Evolutionary conservation across 306 rosid species (phyloP).

Genomic region (Sicyos edulis): DNA sequence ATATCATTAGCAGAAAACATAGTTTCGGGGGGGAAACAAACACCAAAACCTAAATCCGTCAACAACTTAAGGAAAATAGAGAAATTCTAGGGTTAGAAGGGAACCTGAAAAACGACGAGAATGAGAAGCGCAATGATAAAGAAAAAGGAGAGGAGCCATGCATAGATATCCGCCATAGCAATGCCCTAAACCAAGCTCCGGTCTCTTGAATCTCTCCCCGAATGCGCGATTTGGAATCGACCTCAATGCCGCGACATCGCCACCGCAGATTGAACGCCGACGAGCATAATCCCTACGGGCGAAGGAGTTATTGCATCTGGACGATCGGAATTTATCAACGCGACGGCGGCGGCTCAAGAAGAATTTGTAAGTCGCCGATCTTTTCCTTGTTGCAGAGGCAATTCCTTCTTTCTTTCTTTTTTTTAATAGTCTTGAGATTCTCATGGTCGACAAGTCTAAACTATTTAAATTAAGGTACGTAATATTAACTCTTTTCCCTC

Average conservation of each 20-base stretch:
- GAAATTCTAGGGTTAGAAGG: conserved; percentile 13
- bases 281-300: neutral
- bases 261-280: neutral
- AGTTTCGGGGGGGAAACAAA: too few relatives aligned
- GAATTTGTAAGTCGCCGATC: neutral
- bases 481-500: too few relatives aligned
- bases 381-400: neutral
- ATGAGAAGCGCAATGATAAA: conserved; percentile 64
- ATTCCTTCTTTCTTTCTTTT: too few relatives aligned
- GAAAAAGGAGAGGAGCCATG: conserved; percentile 89
- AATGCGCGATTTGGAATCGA: too few relatives aligned
- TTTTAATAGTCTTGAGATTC: too few relatives aligned
- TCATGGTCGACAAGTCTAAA: too few relatives aligned
- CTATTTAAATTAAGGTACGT: too few relatives aligned
- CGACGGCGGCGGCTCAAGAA: neutral
- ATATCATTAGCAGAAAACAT: neutral
- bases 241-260: conserved; percentile 8
- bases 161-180: conserved; percentile 63
- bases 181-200: conserved; percentile 1
- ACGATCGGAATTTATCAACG: neutral
- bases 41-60: neutral
- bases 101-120: conserved; percentile 81
- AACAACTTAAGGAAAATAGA: too few relatives aligned
- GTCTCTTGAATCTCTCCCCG: neutral
- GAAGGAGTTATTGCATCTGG: neutral